Evolutionary conservation across 2,329 filamentous ascomycete species (phyloP).

Genomic region (Epichloe sylvatica): DNA sequence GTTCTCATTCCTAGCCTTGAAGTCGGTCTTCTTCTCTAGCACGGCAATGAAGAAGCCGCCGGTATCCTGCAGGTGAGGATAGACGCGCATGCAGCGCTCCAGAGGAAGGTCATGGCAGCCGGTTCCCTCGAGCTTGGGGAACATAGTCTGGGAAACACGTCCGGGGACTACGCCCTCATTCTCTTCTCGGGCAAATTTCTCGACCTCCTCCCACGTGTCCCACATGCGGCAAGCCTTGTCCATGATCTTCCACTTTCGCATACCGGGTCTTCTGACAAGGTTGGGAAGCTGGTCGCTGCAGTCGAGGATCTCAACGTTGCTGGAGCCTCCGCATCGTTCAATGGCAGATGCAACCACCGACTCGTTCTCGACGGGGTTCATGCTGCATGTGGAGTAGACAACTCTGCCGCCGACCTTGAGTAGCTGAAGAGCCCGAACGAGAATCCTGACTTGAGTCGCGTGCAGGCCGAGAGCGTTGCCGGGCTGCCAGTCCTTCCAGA

Average conservation of each 20-base stretch:
- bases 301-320: conserved; percentile 73
- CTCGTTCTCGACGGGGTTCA: conserved; percentile 98
- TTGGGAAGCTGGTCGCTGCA: conserved; percentile 64
- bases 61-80: conserved; percentile 90
- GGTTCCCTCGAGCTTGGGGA: conserved; percentile 45
- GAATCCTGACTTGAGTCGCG: conserved; percentile 72
- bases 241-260: conserved; percentile 81
- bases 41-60: conserved; percentile 97
- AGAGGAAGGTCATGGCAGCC: conserved; percentile 56
- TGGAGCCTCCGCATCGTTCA: conserved; percentile 69
- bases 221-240: conserved; percentile 72
- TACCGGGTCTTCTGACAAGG: conserved; percentile 61
- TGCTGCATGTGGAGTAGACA: conserved; percentile 96
- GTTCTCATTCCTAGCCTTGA: conserved; percentile 61
- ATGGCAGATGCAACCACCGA: conserved; percentile 81
- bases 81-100: conserved; percentile 84
- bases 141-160: conserved; percentile 69
- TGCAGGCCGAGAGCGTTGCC: conserved; percentile 79
- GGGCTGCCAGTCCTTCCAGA: conserved; percentile 93
- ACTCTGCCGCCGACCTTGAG: conserved; percentile 88
- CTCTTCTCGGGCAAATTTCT: conserved; percentile 50
- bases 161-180: conserved; percentile 42
- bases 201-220: conserved; percentile 69
- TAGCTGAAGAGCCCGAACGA: conserved; percentile 87
- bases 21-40: conserved; percentile 79